These are phyloP conservation scores for Auricularia sp. DNA, from an alignment of 768 basidiomycete species.

Conservation along the genomic window DNA sequence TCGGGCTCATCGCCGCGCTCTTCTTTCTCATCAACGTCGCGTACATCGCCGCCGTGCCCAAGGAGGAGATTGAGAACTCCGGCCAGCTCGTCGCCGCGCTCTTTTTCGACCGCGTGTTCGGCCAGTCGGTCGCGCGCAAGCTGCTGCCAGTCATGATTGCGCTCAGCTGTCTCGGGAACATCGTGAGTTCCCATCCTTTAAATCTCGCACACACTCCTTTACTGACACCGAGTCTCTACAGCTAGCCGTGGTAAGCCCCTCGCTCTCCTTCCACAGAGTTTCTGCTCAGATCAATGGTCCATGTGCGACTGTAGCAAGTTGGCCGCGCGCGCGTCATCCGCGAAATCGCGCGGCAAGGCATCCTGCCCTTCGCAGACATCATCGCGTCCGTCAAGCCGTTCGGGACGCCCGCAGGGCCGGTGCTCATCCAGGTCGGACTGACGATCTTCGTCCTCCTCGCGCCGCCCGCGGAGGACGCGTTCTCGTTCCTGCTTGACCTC, in stretches of 20 bases:
- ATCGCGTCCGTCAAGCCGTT: slow-evolving; percentile 40
- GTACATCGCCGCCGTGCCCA: slow-evolving; percentile 31
- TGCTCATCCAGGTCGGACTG: slow-evolving; percentile 28
- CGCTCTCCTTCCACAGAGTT: no score
- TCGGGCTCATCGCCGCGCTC: slow-evolving; percentile 35
- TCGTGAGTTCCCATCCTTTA: neutral
- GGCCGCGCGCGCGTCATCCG: slow-evolving; percentile 37
- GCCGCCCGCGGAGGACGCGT: slow-evolving; percentile 25
- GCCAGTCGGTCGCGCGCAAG: slow-evolving; percentile 15
- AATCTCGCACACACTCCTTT: neutral
- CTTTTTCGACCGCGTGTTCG: slow-evolving; percentile 43
- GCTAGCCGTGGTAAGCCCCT: neutral
- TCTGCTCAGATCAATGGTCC: no score
- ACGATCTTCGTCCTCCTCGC: slow-evolving; percentile 33
- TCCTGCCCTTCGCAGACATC: slow-evolving; percentile 38
- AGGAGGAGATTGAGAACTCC: slow-evolving; percentile 31
- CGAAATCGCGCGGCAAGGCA: slow-evolving; percentile 42
- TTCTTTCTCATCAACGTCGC: slow-evolving; percentile 39
- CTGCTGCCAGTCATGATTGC: slow-evolving; percentile 3
- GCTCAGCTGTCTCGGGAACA: neutral
- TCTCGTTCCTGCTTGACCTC: slow-evolving; percentile 31
- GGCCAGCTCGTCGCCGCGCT: slow-evolving; percentile 37
- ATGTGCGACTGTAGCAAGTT: slow-evolving; percentile 16
- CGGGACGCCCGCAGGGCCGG: slow-evolving; percentile 36
- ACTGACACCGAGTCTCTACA: neutral